phyloP scores from a whole-genome alignment of 1,284 basidiomycete genomes.

The Inonotus hispidus region DNA sequence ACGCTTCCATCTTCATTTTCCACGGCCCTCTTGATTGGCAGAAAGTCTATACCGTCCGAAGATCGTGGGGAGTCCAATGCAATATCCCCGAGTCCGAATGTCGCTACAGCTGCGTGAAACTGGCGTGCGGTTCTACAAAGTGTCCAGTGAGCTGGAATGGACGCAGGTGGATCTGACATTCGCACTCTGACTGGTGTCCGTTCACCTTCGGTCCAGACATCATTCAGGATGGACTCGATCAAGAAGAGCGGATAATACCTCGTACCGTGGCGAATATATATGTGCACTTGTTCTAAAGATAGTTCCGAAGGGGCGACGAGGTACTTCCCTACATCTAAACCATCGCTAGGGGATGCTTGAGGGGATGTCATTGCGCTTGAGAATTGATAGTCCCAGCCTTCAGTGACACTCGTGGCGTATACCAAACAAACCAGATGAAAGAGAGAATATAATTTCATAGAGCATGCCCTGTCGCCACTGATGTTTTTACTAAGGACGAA shows the following conservation, averaged over 20 bases:
- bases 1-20: slow-evolving; percentile 53
- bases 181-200: slow-evolving; percentile 66
- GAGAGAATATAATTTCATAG: not conserved
- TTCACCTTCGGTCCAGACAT: slow-evolving; percentile 43
- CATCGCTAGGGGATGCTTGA: not conserved
- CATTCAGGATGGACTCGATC: not conserved
- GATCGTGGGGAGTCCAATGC: slow-evolving; percentile 19
- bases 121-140: slow-evolving; percentile 56
- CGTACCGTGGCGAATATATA: slow-evolving; percentile 69
- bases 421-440: not conserved
- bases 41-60: slow-evolving; percentile 24
- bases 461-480: not conserved
- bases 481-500: too few species aligned
- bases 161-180: slow-evolving; percentile 54
- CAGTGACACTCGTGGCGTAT: not conserved
- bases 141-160: slow-evolving; percentile 65
- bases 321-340: slow-evolving; percentile 55
- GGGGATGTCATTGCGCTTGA: not conserved
- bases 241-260: slow-evolving; percentile 24
- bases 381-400: not conserved
- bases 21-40: slow-evolving; percentile 41
- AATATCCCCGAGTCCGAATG: slow-evolving; percentile 15
- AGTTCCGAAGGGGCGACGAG: slow-evolving; percentile 51
- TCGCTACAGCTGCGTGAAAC: slow-evolving; percentile 47
- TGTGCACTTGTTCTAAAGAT: slow-evolving; percentile 63